Conservation (phyloP, 345 rosid species). For the Cardamine chenopodiifolia region DNA sequence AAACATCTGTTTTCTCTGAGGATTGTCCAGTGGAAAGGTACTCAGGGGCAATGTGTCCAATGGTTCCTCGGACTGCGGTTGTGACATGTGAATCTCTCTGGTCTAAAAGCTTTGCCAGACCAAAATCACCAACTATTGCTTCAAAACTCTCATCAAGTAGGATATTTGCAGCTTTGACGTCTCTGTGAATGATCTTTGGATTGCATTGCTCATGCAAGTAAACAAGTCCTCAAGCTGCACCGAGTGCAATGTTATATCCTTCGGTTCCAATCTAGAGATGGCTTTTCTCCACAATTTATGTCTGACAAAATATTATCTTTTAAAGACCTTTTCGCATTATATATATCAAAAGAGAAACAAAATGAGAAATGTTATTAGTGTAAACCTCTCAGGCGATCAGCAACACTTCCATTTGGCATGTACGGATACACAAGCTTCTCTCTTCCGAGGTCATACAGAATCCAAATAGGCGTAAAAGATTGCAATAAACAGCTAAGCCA, state of each 20-base stretch:
- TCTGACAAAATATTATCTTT: constrained; percentile 27
- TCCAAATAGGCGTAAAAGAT: constrained; percentile 82
- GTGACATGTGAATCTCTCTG: constrained; percentile 88
- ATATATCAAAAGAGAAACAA: not conserved
- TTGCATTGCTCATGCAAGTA: constrained; percentile 96
- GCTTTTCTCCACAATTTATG: constrained; percentile 54
- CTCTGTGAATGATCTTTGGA: constrained; percentile 93
- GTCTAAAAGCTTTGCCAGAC: constrained; percentile 88
- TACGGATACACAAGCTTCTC: constrained; percentile 90
- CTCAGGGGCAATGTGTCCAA: constrained; percentile 96
- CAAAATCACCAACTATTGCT: constrained; percentile 95
- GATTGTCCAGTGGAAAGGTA: constrained; percentile 98
- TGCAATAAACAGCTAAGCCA: constrained; percentile 90
- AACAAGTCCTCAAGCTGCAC: constrained; percentile 90
- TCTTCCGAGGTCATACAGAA: constrained; percentile 87
- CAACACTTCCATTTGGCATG: constrained; percentile 96
- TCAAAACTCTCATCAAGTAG: constrained; percentile 88
- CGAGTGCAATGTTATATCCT: constrained; percentile 70
- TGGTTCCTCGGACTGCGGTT: constrained; percentile 92
- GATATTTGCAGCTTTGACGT: constrained; percentile 95
- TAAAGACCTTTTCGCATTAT: not conserved
- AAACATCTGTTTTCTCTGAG: constrained; percentile 92
- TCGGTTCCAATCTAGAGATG: constrained; percentile 80
- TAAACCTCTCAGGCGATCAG: constrained; percentile 86
- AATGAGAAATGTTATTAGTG: constrained; percentile 10